Conservation (phyloP, 2,329 filamentous ascomycete species). For the Teratosphaeria epicoccoides region DNA sequence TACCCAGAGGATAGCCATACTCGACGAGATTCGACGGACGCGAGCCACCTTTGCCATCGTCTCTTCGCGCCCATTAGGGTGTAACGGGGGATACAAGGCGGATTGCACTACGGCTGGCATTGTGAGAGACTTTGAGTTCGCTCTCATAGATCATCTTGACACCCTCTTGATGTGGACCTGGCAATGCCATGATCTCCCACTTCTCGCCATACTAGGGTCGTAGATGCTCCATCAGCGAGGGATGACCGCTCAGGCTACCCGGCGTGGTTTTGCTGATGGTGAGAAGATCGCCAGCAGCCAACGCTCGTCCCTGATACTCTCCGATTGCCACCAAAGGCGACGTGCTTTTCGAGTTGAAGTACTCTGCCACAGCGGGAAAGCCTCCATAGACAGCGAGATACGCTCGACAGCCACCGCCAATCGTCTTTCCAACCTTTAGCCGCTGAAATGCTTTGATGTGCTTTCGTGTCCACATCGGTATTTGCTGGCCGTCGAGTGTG, state of each 20-base stretch:
- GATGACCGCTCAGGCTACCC: constrained; percentile 19
- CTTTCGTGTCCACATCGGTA: constrained; percentile 48
- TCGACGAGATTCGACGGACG: constrained; percentile 46
- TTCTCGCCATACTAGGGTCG: constrained; percentile 40
- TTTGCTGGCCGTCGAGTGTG: constrained; percentile 38
- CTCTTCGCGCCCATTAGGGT: constrained; percentile 47
- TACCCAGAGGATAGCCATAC: constrained; percentile 50
- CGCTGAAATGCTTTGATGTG: constrained; percentile 41
- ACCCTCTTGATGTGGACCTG: constrained; percentile 47
- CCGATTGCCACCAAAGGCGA: constrained; percentile 48
- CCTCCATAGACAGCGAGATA: constrained; percentile 51
- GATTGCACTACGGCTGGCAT: constrained; percentile 50
- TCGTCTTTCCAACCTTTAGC: constrained; percentile 46
- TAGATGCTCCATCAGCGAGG: constrained; percentile 35
- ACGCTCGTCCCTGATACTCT: constrained; percentile 48
- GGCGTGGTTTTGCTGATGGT: constrained; percentile 34
- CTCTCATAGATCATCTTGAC: constrained; percentile 48
- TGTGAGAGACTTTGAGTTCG: constrained; percentile 52
- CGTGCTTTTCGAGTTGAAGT: constrained; percentile 51
- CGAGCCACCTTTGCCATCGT: constrained; percentile 53
- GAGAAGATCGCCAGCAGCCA: constrained; percentile 46
- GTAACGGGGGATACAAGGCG: constrained; percentile 46
- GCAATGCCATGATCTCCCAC: constrained; percentile 46
- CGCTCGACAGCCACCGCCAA: constrained; percentile 42
- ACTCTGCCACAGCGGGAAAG: constrained; percentile 42